Percentiles rank a stretch among this genome's conserved stretches.
Evolutionary conservation across 345 rosid genomes (phyloP).

Genomic region (Firmiana major): DNA sequence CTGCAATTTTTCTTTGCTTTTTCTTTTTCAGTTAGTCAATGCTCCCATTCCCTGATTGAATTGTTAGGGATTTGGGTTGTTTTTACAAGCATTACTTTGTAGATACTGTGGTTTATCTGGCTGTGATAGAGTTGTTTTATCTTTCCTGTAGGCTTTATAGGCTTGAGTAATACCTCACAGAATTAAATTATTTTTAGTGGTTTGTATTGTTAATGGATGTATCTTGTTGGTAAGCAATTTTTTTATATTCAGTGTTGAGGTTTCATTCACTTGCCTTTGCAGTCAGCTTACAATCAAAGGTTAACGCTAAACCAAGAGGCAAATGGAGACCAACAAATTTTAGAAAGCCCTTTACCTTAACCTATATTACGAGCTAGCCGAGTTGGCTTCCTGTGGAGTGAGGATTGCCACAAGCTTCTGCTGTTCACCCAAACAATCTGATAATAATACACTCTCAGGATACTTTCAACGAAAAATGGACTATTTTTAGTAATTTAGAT

Average conservation of each 20-base stretch:
- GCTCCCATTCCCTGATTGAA: constrained; percentile 17
- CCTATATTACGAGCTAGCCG: background rate
- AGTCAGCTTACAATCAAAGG: background rate
- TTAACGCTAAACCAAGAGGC: background rate
- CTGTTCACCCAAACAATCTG: too few species aligned
- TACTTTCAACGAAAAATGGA: background rate
- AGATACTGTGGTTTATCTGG: constrained; percentile 41
- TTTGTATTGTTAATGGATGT: constrained; percentile 20
- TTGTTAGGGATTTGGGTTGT: constrained; percentile 14
- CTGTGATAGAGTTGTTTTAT: constrained; percentile 18
- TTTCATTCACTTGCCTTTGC: background rate
- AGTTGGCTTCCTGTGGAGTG: too few species aligned
- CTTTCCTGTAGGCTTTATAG: constrained; percentile 14
- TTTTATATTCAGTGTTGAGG: background rate
- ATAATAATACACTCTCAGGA: background rate
- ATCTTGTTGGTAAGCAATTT: constrained; percentile 9
- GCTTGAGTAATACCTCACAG: constrained; percentile 22
- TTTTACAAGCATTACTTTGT: constrained; percentile 45
- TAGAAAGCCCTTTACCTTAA: too few species aligned
- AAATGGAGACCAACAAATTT: too few species aligned
- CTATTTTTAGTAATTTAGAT: constrained; percentile 7
- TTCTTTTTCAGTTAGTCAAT: constrained; percentile 5
- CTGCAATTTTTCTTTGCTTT: constrained; percentile 16
- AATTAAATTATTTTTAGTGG: constrained; percentile 24
- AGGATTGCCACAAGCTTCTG: too few species aligned